These are phyloP conservation scores for Nothophytophthora sp. DNA, from an alignment of 352 stramenopile species.

Conservation along the genomic window DNA sequence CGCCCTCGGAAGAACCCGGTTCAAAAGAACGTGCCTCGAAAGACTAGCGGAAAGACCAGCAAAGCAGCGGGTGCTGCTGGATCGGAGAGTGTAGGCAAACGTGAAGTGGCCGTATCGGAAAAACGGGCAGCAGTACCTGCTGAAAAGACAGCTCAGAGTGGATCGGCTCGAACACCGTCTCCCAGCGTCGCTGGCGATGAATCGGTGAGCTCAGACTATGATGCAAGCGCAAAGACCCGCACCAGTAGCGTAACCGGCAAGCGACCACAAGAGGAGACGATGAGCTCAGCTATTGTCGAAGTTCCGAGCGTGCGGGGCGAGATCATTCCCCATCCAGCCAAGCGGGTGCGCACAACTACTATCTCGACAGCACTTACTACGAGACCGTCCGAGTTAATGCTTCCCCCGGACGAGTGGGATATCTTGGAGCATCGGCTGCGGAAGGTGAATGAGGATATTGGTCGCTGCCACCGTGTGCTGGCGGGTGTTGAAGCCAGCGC, in stretches of 20 bases:
- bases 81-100: constrained; percentile 10
- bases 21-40: constrained; percentile 27
- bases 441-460: constrained; percentile 73
- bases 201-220: no score
- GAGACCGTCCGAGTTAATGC: constrained; percentile 34
- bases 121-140: constrained; percentile 1
- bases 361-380: constrained; percentile 51
- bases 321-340: constrained; percentile 47
- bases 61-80: not conserved
- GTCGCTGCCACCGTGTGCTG: constrained; percentile 56
- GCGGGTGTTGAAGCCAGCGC: constrained; percentile 44
- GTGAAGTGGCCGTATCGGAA: constrained; percentile 4
- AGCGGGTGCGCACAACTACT: constrained; percentile 42
- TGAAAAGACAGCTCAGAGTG: no score
- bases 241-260: constrained; percentile 18
- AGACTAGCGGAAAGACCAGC: constrained; percentile 15
- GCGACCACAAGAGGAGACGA: constrained; percentile 29
- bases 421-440: constrained; percentile 59
- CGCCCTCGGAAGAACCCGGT: not conserved
- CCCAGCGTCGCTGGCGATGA: no score
- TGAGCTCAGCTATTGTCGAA: constrained; percentile 42
- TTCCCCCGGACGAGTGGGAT: constrained; percentile 69
- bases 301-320: constrained; percentile 34
- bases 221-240: not conserved
- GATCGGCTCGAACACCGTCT: no score